Conservation (phyloP, 202 grass and related monocot genomes). For the Setaria italica region DNA sequence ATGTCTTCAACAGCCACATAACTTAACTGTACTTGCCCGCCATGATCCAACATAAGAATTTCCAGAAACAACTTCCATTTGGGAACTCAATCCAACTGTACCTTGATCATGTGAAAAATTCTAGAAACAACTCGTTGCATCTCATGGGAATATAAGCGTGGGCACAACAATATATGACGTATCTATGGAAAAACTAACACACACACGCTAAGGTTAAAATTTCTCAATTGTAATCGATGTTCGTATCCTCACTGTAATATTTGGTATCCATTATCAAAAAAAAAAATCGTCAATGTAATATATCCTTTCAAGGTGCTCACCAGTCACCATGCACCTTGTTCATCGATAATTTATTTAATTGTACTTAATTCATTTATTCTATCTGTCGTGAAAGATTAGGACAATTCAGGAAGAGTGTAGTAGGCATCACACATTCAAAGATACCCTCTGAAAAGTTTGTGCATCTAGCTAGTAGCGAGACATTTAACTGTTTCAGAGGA, state of each 20-base stretch:
- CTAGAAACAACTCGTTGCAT: too few species aligned
- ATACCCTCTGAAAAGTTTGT: not conserved
- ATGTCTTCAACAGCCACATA: not conserved
- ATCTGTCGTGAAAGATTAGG: not conserved
- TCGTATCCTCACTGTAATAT: not conserved
- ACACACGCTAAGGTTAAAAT: too few species aligned
- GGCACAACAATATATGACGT: too few species aligned
- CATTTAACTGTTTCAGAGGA: not conserved
- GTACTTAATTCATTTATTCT: not conserved
- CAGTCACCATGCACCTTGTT: not conserved
- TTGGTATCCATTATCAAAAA: too few species aligned
- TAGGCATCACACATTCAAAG: not conserved
- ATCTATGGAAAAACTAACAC: too few species aligned
- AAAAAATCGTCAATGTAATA: too few species aligned
- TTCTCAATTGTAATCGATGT: not conserved
- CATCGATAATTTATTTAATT: not conserved
- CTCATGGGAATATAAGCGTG: too few species aligned
- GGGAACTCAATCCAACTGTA: not conserved
- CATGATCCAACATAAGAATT: not conserved
- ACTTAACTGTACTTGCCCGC: not conserved
- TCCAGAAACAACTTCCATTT: not conserved
- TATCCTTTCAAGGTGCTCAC: not conserved
- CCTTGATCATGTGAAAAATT: too few species aligned
- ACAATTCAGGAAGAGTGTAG: not conserved
- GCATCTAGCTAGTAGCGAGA: not conserved